Base-by-base conservation (phyloP, 129 eudicot species). In the Tanacetum coccineum region DNA sequence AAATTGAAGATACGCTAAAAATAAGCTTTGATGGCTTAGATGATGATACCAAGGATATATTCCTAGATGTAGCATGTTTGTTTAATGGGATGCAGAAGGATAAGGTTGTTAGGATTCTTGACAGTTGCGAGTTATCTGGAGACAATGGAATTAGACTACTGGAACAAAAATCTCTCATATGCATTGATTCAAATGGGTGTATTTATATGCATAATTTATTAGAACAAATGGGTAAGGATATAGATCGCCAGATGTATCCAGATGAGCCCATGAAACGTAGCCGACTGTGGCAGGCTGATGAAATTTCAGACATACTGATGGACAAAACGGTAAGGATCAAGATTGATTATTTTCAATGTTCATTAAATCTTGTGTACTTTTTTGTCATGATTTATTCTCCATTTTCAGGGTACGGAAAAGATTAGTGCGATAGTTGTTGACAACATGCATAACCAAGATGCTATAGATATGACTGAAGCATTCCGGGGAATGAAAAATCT, bases 51-150 rank as follows among this genome's bases (percentile, higher is more conserved):
- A 78, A 66, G 49, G 25, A 55, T 44, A 17, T 78, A 3, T 78
- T 73, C 63, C 82, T 81, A 7, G 76, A 72, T 58, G 57, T 81
- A 61, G 78, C 85, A 7, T 81, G 75, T 17, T 62, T 76, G 21
- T 72, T 76, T 19, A 39, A 58, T 30, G 85, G 75, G 14, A 53
- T 50, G 64, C 14, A 25, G 6, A 62, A 11, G 39, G 47, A 47
- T 15, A 42, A 36, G 13, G 75, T 56, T 3, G 56, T 42, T 1
- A 32, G 15, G n/a, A 67, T 70, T 53, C 52, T 80, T 13, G 61
- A 54, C 13, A 60, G 56, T 6, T 72, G 65, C 48, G 71, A 66
- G 25, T 76, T 68, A 30, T 17, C n/a, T 28, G 53, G 81, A 19
- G 75, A 60, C 12, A 47, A 14, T 26, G 81, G 71, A 11, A 76